Evolutionary conservation across 257 asterid genomes (phyloP), one percentile per base, ranked within the genome.

Genomic region (Pogostemon cablin): DNA sequence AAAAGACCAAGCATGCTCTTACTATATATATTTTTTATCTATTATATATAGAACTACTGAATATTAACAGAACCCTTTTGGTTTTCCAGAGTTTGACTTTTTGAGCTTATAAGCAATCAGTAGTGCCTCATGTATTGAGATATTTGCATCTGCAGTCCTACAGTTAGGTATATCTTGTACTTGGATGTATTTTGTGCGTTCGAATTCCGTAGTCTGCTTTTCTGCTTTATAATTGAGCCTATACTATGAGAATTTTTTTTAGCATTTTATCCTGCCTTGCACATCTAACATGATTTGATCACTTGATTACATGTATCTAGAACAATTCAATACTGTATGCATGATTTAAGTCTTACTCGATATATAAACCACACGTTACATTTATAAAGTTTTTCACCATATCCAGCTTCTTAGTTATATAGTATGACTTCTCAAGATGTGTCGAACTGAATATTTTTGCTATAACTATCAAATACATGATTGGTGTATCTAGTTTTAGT

Each of bases 11-110:
- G 32, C 32, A 25, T 25, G 32, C 32, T 25, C 32, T 25, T 25
- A 25, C 32, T 42, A 42, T 42, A 0, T 42, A 3, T 6, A 4
- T 4, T 5, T 39, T 38, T 6, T 67, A 41, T 54, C 35, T 59
- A 59, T 34, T 74, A 37, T 58, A 64, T 25, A 25, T 57, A 32
- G 73, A 38, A 67, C 65, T 67, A 60, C 44, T n/a, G 6, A 9
- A 32, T 39, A 40, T 10, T 66, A 7, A 20, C 54, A 5, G 49
- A 54, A 25, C 37, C 9, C 69, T 50, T 32, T 59, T 10, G 44
- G 34, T 40, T 66, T 47, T 57, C 47, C 15, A 8, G 43, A 57
- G 37, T 42, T 6, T 65, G 25, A 7, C 43, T 73, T 57, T 25
- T 73, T 43, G 40, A 44, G 46, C 55, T 60, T 53, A 57, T 17